These are phyloP conservation scores for Coccomyxa subellipsoidea DNA, from an alignment of 163 green algal genomes.

Conservation along the genomic window DNA sequence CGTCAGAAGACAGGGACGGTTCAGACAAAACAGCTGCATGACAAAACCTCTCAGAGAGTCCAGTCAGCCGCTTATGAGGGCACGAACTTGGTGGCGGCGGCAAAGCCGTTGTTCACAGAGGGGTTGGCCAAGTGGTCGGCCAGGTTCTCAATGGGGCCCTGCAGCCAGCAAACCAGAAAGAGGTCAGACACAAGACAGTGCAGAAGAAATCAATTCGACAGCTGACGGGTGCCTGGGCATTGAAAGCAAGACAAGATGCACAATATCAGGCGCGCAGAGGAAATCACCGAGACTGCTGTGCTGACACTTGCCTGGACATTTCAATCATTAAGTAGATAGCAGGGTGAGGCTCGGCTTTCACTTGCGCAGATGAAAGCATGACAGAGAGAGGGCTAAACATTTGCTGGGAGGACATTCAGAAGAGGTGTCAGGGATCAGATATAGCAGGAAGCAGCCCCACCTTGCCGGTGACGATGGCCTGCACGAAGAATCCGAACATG, in stretches of 20 bases:
- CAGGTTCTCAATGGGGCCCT: conserved; percentile 44
- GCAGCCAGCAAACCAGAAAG: neutral
- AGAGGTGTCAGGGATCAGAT: neutral
- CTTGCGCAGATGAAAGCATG: too few relatives aligned
- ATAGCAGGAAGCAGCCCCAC: neutral
- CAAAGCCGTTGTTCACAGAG: conserved; percentile 50
- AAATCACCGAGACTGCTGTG: too few relatives aligned
- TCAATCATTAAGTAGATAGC: too few relatives aligned
- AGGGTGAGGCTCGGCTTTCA: too few relatives aligned
- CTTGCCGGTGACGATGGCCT: conserved; percentile 44
- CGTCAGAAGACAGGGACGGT: neutral
- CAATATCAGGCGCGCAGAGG: too few relatives aligned
- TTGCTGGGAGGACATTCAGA: too few relatives aligned
- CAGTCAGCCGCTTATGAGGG: conserved; percentile 11
- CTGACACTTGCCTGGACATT: too few relatives aligned
- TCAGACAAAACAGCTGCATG: neutral
- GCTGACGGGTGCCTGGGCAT: too few relatives aligned
- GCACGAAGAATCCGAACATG: conserved; percentile 62
- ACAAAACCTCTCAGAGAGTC: neutral
- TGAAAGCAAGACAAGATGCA: too few relatives aligned
- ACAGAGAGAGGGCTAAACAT: too few relatives aligned
- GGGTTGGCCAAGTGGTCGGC: conserved; percentile 32
- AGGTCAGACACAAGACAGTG: too few relatives aligned
- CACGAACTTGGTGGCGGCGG: conserved; percentile 42
- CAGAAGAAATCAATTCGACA: too few relatives aligned